Percentiles rank a stretch among this genome's conserved stretches.
Evolutionary conservation across 495 filamentous ascomycete species (phyloP).

Genomic region (Aspergillus baeticus): DNA sequence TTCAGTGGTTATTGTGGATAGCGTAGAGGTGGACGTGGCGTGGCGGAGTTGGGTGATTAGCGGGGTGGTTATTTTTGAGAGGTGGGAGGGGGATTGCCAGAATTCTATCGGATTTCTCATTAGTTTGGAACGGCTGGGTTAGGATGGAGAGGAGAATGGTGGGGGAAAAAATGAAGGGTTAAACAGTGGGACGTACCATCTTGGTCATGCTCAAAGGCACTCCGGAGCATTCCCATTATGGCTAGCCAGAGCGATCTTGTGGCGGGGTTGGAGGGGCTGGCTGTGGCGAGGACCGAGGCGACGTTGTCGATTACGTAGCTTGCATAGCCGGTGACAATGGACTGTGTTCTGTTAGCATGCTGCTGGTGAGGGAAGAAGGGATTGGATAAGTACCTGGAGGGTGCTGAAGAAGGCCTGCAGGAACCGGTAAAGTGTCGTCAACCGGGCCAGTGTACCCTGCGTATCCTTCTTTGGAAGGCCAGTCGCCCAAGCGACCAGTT

Average conservation of each 20-base stretch:
- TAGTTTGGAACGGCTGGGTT: background rate
- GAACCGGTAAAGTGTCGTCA: slow-evolving; percentile 76
- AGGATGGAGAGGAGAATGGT: no score
- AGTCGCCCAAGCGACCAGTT: slow-evolving; percentile 76
- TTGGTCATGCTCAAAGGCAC: slow-evolving; percentile 78
- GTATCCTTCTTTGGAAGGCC: slow-evolving; percentile 58
- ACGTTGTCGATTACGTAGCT: slow-evolving; percentile 78
- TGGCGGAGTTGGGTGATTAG: slow-evolving; percentile 68
- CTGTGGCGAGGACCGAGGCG: slow-evolving; percentile 57
- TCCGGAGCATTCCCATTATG: slow-evolving; percentile 65
- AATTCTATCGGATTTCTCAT: slow-evolving; percentile 48
- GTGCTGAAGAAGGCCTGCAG: slow-evolving; percentile 72
- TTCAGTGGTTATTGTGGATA: slow-evolving; percentile 42
- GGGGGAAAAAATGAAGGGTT: background rate
- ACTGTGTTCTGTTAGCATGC: slow-evolving; percentile 40
- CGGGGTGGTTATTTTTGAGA: slow-evolving; percentile 63
- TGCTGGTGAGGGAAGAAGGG: background rate
- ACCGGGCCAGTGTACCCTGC: slow-evolving; percentile 52
- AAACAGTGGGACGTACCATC: slow-evolving; percentile 48
- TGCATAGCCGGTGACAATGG: slow-evolving; percentile 88
- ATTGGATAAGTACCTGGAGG: slow-evolving; percentile 58
- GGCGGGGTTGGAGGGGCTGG: slow-evolving; percentile 47
- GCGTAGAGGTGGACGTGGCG: slow-evolving; percentile 41
- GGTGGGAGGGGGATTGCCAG: slow-evolving; percentile 92
- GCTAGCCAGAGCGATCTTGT: slow-evolving; percentile 58